Evolutionary conservation across 2,329 filamentous ascomycete species (phyloP), one percentile per base, ranked within the genome.

Genomic region (Diaporthe citriasiana): DNA sequence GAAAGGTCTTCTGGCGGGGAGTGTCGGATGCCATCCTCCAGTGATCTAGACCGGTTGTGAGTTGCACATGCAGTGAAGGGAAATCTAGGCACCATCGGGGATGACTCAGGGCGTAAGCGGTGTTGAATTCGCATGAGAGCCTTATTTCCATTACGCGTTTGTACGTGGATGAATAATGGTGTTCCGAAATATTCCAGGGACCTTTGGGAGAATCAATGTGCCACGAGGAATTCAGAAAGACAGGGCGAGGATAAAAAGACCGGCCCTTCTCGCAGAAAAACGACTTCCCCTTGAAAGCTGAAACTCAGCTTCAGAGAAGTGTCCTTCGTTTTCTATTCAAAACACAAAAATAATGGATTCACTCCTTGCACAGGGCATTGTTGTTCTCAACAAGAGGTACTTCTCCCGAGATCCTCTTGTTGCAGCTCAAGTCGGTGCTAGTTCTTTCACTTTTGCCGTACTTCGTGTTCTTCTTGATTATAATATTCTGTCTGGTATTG

Each of bases 341-440:
- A 9, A 13, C 19, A 35, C n/a, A n/a, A n/a, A 13, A 65, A 35
- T 35, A 60, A 65, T 65, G 59, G 19, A 47, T 12, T 3, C 9
- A n/a, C 40, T n/a, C 7, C 59, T 65, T 17, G 40, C 40, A 35
- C 59, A 25, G 9, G 59, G 59, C 4, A n/a, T 47, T n/a, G 59
- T 65, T 47, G 59, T 65, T 12, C 59, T 65, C 19, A 65, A 65
- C 59, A 65, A 65, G 42, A 65, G 59, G 4, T 65, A 65, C 27
- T 65, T 65, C 42, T 65, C 40, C 27, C 59, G 59, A 65, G 40
- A 65, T 33, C 19, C 25, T 9, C 27, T 47, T 65, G 59, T 65
- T n/a, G 42, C 59, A n/a, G 59, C 59, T 47, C 40, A 65, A 33
- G 59, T 65, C 59, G 59, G 59, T 25, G 59, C 40, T 10, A 65